phyloP scores from a whole-genome alignment of 2,329 filamentous ascomycete genomes.

The Sclerotinia subarctica region DNA sequence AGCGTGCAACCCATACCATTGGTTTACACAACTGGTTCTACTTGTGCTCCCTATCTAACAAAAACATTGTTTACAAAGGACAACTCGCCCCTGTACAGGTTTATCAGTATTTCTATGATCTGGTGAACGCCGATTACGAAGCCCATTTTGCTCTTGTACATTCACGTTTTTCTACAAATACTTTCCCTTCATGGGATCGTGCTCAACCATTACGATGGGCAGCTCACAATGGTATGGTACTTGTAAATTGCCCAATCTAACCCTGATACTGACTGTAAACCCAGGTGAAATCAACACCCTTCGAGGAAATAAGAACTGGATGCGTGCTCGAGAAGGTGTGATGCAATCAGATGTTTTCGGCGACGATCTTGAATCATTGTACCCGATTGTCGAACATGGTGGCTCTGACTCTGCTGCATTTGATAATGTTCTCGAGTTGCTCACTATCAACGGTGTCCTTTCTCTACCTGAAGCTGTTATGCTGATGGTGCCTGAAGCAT shows the following conservation, averaged over 20 bases:
- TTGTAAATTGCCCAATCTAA: constrained; percentile 33
- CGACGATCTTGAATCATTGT: constrained; percentile 84
- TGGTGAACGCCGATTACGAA: constrained; percentile 96
- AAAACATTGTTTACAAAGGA: constrained; percentile 99
- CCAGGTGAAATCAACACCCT: constrained; percentile 89
- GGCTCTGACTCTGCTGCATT: constrained; percentile 96
- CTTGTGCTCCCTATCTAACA: constrained; percentile 89
- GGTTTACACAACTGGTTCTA: constrained; percentile 99
- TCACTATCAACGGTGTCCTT: constrained; percentile 93
- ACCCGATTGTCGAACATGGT: constrained; percentile 93
- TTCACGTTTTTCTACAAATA: constrained; percentile 97
- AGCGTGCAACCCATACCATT: constrained; percentile 91
- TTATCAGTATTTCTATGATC: constrained; percentile 96
- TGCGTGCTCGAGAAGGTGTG: constrained; percentile 92
- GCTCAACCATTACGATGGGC: constrained; percentile 95
- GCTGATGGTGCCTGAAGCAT: constrained; percentile 97
- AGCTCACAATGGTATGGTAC: constrained; percentile 76
- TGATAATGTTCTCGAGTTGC: constrained; percentile 90
- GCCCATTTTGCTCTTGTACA: constrained; percentile 95
- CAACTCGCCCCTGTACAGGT: constrained; percentile 92
- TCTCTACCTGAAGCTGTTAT: constrained; percentile 95
- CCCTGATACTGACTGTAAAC: constrained; percentile 32
- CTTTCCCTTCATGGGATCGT: constrained; percentile 96
- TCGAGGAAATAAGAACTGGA: constrained; percentile 99
- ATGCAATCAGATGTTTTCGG: constrained; percentile 91